Evolutionary conservation across 176 grass and related monocot genomes (phyloP).

Genomic region (Miscanthus lutarioriparius): DNA sequence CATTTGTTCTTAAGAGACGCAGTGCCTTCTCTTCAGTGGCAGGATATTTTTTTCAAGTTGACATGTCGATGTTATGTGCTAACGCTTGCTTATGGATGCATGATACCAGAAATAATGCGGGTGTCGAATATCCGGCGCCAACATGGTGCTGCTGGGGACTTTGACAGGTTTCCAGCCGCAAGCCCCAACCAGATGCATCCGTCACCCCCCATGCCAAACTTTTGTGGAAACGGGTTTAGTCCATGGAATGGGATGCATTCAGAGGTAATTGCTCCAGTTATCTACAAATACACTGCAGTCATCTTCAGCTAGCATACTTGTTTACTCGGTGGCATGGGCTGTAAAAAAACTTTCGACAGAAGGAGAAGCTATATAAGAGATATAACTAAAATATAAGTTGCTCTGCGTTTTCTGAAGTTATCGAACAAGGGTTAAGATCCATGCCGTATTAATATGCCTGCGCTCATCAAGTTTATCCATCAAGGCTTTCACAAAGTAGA

Average conservation of each 20-base stretch:
- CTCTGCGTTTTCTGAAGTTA: background rate
- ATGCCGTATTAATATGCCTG: background rate
- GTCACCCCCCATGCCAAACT: constrained; percentile 59
- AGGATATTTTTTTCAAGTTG: constrained; percentile 30
- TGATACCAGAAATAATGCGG: constrained; percentile 80
- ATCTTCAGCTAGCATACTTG: constrained; percentile 7
- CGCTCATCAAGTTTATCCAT: background rate
- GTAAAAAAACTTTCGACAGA: background rate
- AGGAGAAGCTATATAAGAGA: background rate
- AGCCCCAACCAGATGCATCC: constrained; percentile 75
- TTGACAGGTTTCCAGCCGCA: constrained; percentile 47
- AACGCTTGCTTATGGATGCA: constrained; percentile 29
- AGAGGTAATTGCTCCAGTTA: constrained; percentile 52
- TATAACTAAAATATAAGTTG: background rate
- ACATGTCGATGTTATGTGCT: constrained; percentile 24
- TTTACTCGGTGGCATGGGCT: background rate
- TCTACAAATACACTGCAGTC: constrained; percentile 18
- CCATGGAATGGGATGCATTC: constrained; percentile 61
- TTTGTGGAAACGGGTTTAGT: constrained; percentile 67
- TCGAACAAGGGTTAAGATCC: background rate
- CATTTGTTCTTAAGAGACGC: constrained; percentile 12
- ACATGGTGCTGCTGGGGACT: constrained; percentile 59
- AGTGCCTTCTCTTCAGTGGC: constrained; percentile 24
- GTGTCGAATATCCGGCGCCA: constrained; percentile 60
- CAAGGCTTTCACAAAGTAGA: background rate